A percentile compares a stretch with the other conserved stretches of the same genome.
Evolutionary conservation across 805 yeast species (phyloP).

Genomic region (Metschnikowia lachancei): DNA sequence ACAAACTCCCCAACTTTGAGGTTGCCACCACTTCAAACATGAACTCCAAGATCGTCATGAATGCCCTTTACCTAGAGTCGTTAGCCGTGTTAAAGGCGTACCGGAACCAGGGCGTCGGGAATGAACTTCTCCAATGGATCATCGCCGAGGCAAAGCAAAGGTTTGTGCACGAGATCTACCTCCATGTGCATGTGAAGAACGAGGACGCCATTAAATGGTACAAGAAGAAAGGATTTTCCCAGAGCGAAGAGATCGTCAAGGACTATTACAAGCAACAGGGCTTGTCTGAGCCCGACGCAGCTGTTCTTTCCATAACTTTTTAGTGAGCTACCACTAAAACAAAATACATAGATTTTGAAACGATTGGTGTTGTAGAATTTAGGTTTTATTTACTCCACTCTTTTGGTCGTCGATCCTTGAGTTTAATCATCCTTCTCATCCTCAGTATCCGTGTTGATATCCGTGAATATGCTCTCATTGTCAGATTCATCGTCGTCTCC

Average conservation of each 20-base stretch:
- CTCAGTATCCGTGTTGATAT: conserved; percentile 44
- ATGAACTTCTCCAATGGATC: conserved; percentile 53
- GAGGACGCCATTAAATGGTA: conserved; percentile 50
- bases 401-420: conserved; percentile 6
- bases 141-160: conserved; percentile 53
- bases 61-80: conserved; percentile 60
- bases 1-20: conserved; percentile 33
- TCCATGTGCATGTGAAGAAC: conserved; percentile 52
- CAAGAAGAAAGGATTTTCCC: conserved; percentile 45
- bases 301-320: conserved; percentile 31
- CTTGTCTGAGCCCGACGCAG: conserved; percentile 49
- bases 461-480: conserved; percentile 41
- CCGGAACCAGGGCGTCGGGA: conserved; percentile 60
- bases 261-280: conserved; percentile 50
- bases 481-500: conserved; percentile 42
- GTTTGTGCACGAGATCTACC: conserved; percentile 50
- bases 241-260: conserved; percentile 32
- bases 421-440: conserved; percentile 33
- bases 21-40: conserved; percentile 22
- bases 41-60: conserved; percentile 39
- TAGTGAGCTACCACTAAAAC: conserved; percentile 11
- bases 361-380: background rate
- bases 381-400: conserved; percentile 1
- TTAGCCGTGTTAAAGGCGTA: conserved; percentile 68
- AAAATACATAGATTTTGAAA: background rate